Evolutionary conservation across 108 stramenopile species (phyloP).

Genomic region (Skeletonema marinoi): DNA sequence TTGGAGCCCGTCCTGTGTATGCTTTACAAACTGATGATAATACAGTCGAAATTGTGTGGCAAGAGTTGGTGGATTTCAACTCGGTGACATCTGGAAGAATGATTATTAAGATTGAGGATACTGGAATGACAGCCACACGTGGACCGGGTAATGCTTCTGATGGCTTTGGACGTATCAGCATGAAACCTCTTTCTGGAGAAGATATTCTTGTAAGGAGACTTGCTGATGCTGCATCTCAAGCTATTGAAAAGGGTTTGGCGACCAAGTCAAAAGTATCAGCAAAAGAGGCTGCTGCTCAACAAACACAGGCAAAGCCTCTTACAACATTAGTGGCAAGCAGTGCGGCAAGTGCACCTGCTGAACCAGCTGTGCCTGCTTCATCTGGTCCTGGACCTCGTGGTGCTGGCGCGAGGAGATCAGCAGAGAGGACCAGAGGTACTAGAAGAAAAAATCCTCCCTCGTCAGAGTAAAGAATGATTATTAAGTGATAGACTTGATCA

Average conservation of each 20-base stretch:
- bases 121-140: conserved; percentile 63
- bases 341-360: conserved; percentile 11
- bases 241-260: conserved; percentile 85
- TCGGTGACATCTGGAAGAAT: conserved; percentile 69
- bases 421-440: conserved; percentile 60
- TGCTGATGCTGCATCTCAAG: conserved; percentile 79
- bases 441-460: conserved; percentile 18
- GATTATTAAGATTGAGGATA: conserved; percentile 54
- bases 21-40: conserved; percentile 45
- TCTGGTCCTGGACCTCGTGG: conserved; percentile 68
- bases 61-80: conserved; percentile 71
- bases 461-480: conserved; percentile 8
- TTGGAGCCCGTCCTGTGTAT: conserved; percentile 74
- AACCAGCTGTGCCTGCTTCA: conserved; percentile 6
- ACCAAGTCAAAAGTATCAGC: conserved; percentile 50
- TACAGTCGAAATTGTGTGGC: conserved; percentile 77
- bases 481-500: background rate
- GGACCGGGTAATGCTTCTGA: conserved; percentile 63
- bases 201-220: conserved; percentile 73
- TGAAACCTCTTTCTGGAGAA: conserved; percentile 70
- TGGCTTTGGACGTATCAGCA: conserved; percentile 66
- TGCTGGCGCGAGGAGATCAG: conserved; percentile 73
- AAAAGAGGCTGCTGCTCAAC: background rate
- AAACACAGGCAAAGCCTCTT: conserved; percentile 23
- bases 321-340: conserved; percentile 17